A percentile compares a stretch with the other conserved stretches of the same genome.
These are phyloP conservation scores for Amanita subjunquillea DNA, from an alignment of 768 basidiomycete genomes.

Conservation along the genomic window DNA sequence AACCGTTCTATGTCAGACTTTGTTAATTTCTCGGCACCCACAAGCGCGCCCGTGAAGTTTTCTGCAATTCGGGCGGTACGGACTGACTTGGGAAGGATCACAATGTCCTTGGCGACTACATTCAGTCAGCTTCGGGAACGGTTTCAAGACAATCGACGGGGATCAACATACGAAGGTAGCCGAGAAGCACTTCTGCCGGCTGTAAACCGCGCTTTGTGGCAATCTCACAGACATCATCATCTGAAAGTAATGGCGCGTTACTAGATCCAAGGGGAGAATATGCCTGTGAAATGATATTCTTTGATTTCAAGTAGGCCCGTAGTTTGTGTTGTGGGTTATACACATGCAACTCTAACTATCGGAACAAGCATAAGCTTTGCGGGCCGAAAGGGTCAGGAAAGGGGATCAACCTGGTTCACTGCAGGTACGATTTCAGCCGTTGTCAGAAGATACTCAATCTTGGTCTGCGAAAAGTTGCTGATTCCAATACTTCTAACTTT, in stretches of 20 bases:
- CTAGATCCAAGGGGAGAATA: constrained; percentile 76
- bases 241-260: constrained; percentile 52
- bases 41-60: constrained; percentile 43
- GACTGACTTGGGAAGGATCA: constrained; percentile 72
- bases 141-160: neutral
- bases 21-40: constrained; percentile 34
- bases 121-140: neutral
- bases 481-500: constrained; percentile 63
- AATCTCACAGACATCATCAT: constrained; percentile 49
- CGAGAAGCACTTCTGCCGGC: constrained; percentile 49
- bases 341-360: constrained; percentile 60
- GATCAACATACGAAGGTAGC: constrained; percentile 44
- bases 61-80: constrained; percentile 55
- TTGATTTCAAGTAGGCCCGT: constrained; percentile 46
- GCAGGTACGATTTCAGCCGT: constrained; percentile 59
- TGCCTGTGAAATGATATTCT: constrained; percentile 64
- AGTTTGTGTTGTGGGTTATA: constrained; percentile 71
- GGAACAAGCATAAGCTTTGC: neutral
- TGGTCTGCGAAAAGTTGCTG: constrained; percentile 63
- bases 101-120: constrained; percentile 51
- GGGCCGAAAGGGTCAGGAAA: neutral
- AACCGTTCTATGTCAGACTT: constrained; percentile 42
- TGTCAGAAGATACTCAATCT: constrained; percentile 61
- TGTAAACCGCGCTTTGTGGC: constrained; percentile 46
- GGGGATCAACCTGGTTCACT: constrained; percentile 52